phyloP scores from a whole-genome alignment of 179 eudicot genomes.

The Beta corolliflora region DNA sequence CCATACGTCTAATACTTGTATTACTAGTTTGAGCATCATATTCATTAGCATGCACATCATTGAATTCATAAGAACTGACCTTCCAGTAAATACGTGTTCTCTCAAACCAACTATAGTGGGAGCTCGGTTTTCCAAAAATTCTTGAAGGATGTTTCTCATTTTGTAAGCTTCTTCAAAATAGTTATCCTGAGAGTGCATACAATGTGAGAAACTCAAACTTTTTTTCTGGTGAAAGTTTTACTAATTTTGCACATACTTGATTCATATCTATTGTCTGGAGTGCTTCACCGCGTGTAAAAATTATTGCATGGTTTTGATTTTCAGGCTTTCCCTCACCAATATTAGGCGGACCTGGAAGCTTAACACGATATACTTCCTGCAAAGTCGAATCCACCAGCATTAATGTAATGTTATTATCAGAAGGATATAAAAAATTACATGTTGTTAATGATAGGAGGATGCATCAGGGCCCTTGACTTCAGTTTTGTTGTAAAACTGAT shows the following conservation, averaged over 20 bases:
- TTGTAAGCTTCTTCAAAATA: slow-evolving; percentile 97
- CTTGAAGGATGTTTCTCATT: slow-evolving; percentile 90
- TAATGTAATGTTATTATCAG: neutral
- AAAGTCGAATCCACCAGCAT: slow-evolving; percentile 20
- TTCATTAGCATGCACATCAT: slow-evolving; percentile 3
- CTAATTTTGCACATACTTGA: slow-evolving; percentile 54
- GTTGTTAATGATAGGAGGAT: too few species aligned
- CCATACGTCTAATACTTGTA: neutral
- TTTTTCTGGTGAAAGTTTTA: neutral
- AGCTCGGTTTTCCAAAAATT: slow-evolving; percentile 55
- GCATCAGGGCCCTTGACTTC: too few species aligned
- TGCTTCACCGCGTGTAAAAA: slow-evolving; percentile 99
- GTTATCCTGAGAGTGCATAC: slow-evolving; percentile 69
- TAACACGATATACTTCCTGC: slow-evolving; percentile 86
- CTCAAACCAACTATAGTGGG: slow-evolving; percentile 94
- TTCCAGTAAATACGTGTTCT: slow-evolving; percentile 99
- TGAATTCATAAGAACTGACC: slow-evolving; percentile 50
- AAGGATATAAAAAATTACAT: neutral
- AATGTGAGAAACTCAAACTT: slow-evolving; percentile 15
- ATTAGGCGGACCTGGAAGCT: slow-evolving; percentile 97
- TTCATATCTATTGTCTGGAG: slow-evolving; percentile 99
- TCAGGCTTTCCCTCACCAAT: slow-evolving; percentile 99
- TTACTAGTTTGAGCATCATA: neutral
- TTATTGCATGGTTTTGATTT: slow-evolving; percentile 95
- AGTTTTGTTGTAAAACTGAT: too few species aligned